Base-by-base conservation (phyloP, 1,284 basidiomycete species). In the Heterobasidion occidentale region DNA sequence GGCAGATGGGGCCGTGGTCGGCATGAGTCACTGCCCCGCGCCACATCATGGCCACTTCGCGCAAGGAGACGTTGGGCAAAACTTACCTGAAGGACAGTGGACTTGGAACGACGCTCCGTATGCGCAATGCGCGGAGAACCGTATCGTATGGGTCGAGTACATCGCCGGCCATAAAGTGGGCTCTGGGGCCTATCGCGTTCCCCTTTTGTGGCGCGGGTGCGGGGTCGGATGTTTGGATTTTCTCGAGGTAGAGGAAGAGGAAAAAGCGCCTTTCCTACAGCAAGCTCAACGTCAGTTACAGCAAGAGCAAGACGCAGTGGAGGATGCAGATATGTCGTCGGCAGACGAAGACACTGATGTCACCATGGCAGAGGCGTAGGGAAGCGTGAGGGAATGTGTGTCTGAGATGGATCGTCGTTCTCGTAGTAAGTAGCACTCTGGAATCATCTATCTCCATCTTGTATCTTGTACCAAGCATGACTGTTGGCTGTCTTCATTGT, bases 181-280 rank as follows among this genome's bases (percentile, higher is more conserved):
- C 11, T 61, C 63, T 52, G 57, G 58, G 15, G 55, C 56, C 3
- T 63, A 63, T 15, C 67, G 69, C 2, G 82, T 86, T 9, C 84
- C 87, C n/a, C 58, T 90, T 44, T 67, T 74, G 54, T 90, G 88
- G 87, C 71, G 84, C 20, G 88, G 88, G 0, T 90, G 88, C 66
- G 66, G 68, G 34, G 60, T 58, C 53, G 82, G 81, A 0, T 90
- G 88, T 66, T 66, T 90, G 59, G 73, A 76, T 49, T 86, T 84
- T 64, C 67, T 90, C 59, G 74, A 6, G 27, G 27, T 27, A 27
- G 27, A 27, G 27, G 27, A 27, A 6, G 27, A 27, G 27, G 27
- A 27, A 27, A 4, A 27, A 27, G 27, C 27, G 27, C 1, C 1
- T 27, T 27, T 4, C 27, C 27, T 27, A 27, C 27, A 27, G 27